Evolutionary conservation across 441 rosid species (phyloP), one percentile per base, ranked within the genome.

Genomic region (Eruca vesicaria): DNA sequence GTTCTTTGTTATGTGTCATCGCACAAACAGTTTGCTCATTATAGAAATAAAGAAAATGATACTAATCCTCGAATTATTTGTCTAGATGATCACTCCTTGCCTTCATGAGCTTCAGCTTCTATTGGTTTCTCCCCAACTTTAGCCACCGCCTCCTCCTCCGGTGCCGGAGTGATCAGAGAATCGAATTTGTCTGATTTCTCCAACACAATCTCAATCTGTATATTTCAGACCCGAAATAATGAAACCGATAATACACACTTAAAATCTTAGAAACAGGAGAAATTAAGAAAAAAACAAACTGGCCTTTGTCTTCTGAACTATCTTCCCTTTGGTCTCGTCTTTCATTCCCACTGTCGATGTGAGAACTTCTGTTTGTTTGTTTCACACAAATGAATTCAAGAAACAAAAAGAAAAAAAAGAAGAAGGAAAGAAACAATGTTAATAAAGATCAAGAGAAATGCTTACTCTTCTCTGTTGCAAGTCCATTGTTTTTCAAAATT

Each of bases 241-340:
- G 3, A 66, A 66, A 50, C 32, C 2, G 20, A 59, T 2, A 41
- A 21, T 9, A 21, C 9, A 45, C 26, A 6, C 3, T 35, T 35
- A 9, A 7, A 7, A 19, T 32, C 18, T 19, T 6, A 8, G 60
- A 23, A 3, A 23, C 3, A 32, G 32, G 16, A 7, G 3, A 50
- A 11, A 7, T 12, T 21, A 10, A 43, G 18, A 43, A 62, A 14
- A 2, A n/a, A n/a, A 8, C 29, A 20, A 59, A 77, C 74, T 36
- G 23, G 85, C 98, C 93, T 92, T 90, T 19, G 96, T 94, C 75
- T 92, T 92, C 56, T 90, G 98, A 73, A 89, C 82, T 38, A 88
- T 29, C 15, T 85, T 83, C 55, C 98, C 96, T 78, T 84, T 85
- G 81, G 41, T 86, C 70, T 92, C 93, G 50, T 92, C 94, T 81